A percentile compares a stretch with the other conserved stretches of the same genome.
Evolutionary conservation across 2,329 filamentous ascomycete species (phyloP).

Genomic region (Neocucurbitaria cava): DNA sequence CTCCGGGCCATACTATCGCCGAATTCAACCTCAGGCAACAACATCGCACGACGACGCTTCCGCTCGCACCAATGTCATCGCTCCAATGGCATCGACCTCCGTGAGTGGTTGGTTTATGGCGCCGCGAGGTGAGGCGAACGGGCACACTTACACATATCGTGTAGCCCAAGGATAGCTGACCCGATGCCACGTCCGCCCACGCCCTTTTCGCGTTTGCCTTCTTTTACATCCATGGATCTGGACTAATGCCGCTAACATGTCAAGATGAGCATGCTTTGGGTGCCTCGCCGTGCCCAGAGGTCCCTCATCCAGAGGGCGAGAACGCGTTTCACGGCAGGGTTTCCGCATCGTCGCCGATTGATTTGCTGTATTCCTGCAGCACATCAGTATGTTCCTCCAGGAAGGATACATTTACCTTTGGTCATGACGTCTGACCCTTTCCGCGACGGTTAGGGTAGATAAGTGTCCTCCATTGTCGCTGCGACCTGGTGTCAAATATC

Average conservation of each 20-base stretch:
- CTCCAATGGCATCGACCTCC: neutral
- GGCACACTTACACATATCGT: neutral
- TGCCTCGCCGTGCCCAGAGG: neutral
- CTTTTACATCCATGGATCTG: neutral
- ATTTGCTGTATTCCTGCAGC: conserved; percentile 1
- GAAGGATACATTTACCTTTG: conserved; percentile 1
- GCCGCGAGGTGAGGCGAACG: neutral
- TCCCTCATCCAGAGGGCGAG: neutral
- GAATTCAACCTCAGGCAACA: neutral
- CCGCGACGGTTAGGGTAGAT: conserved; percentile 4
- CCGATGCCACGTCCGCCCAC: neutral
- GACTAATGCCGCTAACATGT: neutral
- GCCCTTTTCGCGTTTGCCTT: neutral
- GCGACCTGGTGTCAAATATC: conserved; percentile 5
- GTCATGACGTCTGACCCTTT: neutral
- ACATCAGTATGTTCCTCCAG: conserved; percentile 7
- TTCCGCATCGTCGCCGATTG: neutral
- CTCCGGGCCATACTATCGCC: neutral
- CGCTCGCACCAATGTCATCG: neutral
- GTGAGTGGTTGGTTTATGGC: neutral
- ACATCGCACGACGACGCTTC: neutral
- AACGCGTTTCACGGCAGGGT: neutral
- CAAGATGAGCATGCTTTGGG: neutral
- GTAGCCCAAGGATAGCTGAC: neutral
- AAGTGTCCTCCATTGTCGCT: conserved; percentile 15